Evolutionary conservation across 805 yeast species (phyloP), one percentile per base, ranked within the genome.

Genomic region (Dipodascus geniculatus): DNA sequence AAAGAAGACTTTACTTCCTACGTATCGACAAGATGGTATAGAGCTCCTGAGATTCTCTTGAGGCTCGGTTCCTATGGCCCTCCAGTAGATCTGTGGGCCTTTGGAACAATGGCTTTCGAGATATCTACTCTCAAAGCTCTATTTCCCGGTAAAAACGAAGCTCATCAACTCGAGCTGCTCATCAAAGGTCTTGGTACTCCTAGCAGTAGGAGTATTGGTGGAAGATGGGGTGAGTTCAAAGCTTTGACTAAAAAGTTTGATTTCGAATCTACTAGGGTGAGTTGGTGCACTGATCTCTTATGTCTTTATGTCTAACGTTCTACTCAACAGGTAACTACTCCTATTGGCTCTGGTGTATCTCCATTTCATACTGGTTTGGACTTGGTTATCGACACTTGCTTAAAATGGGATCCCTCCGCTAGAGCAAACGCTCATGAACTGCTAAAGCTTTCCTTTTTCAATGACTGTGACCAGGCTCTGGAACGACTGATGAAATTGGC

Each of bases 21-120:
- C 64, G 97, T 91, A 19, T 96, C 95, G 1, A 91, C 98, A 1
- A 73, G 97, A 57, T 91, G 99, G 99, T 91, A 91, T 67, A 74
- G 97, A 53, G 90, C 97, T 0, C 99, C 99, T 0, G 99, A 91
- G 64, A 71, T 91, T 53, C 70, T 91, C 17, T 57, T 68, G 23
- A 58, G 57, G 16, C 48, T 58, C 0, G 76, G 78, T 50, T 84
- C 80, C 63, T 91, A 91, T 64, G 81, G 93, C 0, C 81, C 80
- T 1, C 87, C 89, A 0, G 79, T 91, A 6, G 98, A 91, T 68
- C 72, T 87, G 11, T 91, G 98, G 98, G 91, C 97, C 0, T 83
- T 87, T 3, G 97, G 96, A 1, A 79, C 89, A 23, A 84, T 90
- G 11, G 87, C 90, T 67, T 91, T 95, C 0, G 99, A 91, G 63